A percentile compares a stretch with the other conserved stretches of the same genome.
Evolutionary conservation across 805 yeast genomes (phyloP).

Genomic region (Nakazawaea wyomingensis): DNA sequence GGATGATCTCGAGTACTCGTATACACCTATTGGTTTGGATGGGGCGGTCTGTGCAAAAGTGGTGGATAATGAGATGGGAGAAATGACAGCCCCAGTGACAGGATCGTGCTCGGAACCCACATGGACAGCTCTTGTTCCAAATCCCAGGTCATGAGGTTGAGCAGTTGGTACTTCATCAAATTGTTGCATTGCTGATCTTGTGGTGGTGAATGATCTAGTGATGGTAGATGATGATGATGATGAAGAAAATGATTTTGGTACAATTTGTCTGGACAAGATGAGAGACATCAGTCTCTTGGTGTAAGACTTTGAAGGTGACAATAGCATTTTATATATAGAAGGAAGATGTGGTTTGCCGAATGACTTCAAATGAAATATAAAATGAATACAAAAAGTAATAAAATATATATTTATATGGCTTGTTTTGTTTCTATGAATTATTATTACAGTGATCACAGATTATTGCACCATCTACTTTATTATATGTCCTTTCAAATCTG

Average conservation of each 20-base stretch:
- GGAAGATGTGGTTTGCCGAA: no score
- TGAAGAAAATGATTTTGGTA: no score
- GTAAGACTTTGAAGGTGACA: no score
- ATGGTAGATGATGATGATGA: no score
- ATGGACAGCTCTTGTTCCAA: conserved; percentile 82
- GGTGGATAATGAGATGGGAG: conserved; percentile 77
- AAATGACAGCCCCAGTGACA: conserved; percentile 80
- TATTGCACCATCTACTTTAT: neutral
- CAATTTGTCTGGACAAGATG: no score
- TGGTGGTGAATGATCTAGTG: no score
- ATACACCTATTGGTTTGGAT: conserved; percentile 68
- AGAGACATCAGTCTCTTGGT: no score
- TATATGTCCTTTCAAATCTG: neutral
- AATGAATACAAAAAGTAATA: no score
- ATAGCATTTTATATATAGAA: no score
- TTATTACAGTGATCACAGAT: neutral
- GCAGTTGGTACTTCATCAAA: conserved; percentile 4
- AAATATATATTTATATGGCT: neutral
- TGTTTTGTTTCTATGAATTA: no score
- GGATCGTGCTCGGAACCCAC: conserved; percentile 72
- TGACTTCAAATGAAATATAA: no score
- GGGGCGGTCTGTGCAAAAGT: conserved; percentile 82
- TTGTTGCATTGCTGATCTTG: no score
- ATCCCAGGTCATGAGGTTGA: conserved; percentile 34
- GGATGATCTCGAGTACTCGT: conserved; percentile 80